Evolutionary conservation across 768 basidiomycete genomes (phyloP).

Genomic region (Boletus edulis): DNA sequence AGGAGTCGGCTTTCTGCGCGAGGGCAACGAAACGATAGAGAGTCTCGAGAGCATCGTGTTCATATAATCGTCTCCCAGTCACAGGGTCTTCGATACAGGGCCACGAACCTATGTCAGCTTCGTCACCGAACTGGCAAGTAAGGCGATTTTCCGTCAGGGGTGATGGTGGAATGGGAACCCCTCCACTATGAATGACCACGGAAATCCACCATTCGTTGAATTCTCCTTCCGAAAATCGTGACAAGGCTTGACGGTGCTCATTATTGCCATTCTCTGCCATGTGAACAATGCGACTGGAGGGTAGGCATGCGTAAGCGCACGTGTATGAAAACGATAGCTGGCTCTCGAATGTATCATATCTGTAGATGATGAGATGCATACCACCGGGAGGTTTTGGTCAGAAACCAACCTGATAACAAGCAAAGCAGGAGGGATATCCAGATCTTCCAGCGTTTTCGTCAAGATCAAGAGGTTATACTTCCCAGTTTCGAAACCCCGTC

Average conservation of each 20-base stretch:
- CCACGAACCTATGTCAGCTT: conserved; percentile 25
- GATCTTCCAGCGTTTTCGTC: conserved; percentile 56
- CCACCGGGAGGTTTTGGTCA: not conserved
- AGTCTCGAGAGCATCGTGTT: conserved; percentile 54
- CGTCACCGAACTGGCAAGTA: conserved; percentile 49
- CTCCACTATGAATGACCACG: conserved; percentile 34
- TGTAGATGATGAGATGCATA: conserved; percentile 24
- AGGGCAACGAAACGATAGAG: conserved; percentile 50
- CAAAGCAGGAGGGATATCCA: conserved; percentile 55
- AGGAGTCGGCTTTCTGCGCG: conserved; percentile 9
- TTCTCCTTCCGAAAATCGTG: conserved; percentile 39
- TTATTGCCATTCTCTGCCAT: conserved; percentile 62
- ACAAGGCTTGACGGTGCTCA: conserved; percentile 51
- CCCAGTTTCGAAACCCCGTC: conserved; percentile 50
- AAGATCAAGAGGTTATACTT: conserved; percentile 62
- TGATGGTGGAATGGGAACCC: conserved; percentile 42
- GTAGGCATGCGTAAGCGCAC: conserved; percentile 45
- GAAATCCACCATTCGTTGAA: conserved; percentile 52
- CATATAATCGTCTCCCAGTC: conserved; percentile 57
- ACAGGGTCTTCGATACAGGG: conserved; percentile 57
- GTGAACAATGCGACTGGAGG: conserved; percentile 55
- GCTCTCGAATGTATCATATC: conserved; percentile 48
- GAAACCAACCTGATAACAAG: conserved; percentile 58
- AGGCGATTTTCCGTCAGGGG: conserved; percentile 39
- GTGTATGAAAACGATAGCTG: conserved; percentile 58